Base-by-base conservation (phyloP, 2,329 filamentous ascomycete genomes). In the Penicillium italicum region DNA sequence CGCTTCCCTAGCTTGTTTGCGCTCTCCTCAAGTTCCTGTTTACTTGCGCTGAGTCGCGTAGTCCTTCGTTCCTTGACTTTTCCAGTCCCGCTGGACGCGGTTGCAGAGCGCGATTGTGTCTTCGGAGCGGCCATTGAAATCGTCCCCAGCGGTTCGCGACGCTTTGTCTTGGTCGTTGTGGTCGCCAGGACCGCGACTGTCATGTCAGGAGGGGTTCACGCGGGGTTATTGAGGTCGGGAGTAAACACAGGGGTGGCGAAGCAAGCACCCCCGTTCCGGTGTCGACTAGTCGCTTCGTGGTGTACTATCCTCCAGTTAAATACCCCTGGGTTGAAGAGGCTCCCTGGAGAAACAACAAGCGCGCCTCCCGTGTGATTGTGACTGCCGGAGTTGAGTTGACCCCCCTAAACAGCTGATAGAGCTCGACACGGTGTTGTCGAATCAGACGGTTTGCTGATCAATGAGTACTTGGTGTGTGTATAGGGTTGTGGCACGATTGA, bases 1-100 rank as follows among this genome's bases (percentile, higher is more conserved):
- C 48, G 71, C 63, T 77, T 78, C 45, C 77, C 38, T 24, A 34
- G 68, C 64, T 79, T 79, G 47, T 51, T 65, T 47, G 60, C 62
- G 57, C 60, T 59, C 42, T 62, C 62, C 34, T 66, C 68, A 37
- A 63, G 45, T 10, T 60, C 59, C 50, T 64, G 62, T 61, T 67
- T 65, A 46, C 71, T 76, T 51, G 73, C 62, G 57, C 72, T 74
- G 41, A 73, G 61, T 58, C 72, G 71, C 56, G 71, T 68, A 56
- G 71, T 74, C 50, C 61, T 61, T 42, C 64, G 60, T 34, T 61
- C 65, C 34, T 62, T 63, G 33, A 58, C 41, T 57, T 58, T 69
- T 28, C 63, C 62, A 24, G 58, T 44, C 40, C 60, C 63, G 36
- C 54, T 57, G 55, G 65, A 62, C 58, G 64, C 63, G 57, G 66